phyloP scores from a whole-genome alignment of 2,329 filamentous ascomycete genomes.

The Metarhizium humberi region DNA sequence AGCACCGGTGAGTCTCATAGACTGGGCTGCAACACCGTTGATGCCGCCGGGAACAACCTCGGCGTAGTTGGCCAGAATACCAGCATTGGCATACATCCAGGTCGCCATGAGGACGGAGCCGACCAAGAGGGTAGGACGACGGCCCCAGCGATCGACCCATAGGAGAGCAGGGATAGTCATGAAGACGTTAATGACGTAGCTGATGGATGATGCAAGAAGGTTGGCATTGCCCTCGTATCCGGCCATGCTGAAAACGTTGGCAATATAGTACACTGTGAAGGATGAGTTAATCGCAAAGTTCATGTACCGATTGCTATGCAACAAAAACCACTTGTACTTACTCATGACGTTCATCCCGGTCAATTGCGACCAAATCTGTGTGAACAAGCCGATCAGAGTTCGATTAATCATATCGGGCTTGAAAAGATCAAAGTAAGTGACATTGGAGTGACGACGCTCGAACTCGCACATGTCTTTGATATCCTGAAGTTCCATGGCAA shows the following conservation, averaged over 20 bases:
- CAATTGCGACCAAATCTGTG: constrained; percentile 48
- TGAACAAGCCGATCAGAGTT: constrained; percentile 40
- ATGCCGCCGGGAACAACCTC: constrained; percentile 31
- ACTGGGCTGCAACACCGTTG: constrained; percentile 34
- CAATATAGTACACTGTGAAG: constrained; percentile 51
- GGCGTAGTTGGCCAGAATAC: constrained; percentile 39
- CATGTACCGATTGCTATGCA: background rate
- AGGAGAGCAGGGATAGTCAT: constrained; percentile 71
- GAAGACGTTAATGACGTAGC: constrained; percentile 66
- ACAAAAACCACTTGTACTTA: constrained; percentile 18
- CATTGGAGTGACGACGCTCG: constrained; percentile 59
- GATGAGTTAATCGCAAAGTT: background rate
- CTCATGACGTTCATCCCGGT: constrained; percentile 51
- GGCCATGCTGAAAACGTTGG: constrained; percentile 29
- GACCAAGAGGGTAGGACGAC: constrained; percentile 57
- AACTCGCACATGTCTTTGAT: constrained; percentile 68
- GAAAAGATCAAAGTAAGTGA: constrained; percentile 64
- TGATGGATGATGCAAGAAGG: constrained; percentile 44
- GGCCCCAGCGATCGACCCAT: constrained; percentile 68
- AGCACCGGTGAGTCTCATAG: constrained; percentile 33
- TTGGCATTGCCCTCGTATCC: constrained; percentile 35
- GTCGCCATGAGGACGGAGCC: constrained; percentile 57
- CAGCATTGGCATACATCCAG: constrained; percentile 48
- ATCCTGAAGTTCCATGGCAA: constrained; percentile 58
- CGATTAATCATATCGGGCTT: constrained; percentile 53